phyloP scores from a whole-genome alignment of 2,329 filamentous ascomycete species.

The Furcasterigmium furcatum region DNA sequence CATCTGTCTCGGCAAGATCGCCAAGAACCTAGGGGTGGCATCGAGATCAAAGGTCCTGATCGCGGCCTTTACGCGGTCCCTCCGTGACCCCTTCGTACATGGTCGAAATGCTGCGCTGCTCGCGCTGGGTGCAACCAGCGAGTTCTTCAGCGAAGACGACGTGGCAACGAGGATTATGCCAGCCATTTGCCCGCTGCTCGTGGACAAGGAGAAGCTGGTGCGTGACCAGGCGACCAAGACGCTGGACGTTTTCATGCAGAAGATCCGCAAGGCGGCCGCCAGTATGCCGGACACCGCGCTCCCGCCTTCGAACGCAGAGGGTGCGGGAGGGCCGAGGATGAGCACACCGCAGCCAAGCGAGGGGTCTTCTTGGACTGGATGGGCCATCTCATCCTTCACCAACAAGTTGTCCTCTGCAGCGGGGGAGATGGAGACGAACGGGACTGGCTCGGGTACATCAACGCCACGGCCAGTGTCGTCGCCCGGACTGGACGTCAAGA shows the following conservation, averaged over 20 bases:
- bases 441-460: conserved; percentile 38
- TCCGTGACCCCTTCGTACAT: conserved; percentile 92
- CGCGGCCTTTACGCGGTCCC: conserved; percentile 84
- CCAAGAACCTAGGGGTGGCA: conserved; percentile 76
- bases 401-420: conserved; percentile 84
- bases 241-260: conserved; percentile 79
- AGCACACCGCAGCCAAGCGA: conserved; percentile 65
- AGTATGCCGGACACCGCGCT: conserved; percentile 78
- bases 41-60: conserved; percentile 87
- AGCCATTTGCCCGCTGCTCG: conserved; percentile 74
- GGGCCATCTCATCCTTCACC: conserved; percentile 98
- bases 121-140: conserved; percentile 79
- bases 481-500: conserved; percentile 33
- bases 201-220: conserved; percentile 95
- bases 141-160: conserved; percentile 87
- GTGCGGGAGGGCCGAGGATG: conserved; percentile 65
- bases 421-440: conserved; percentile 74
- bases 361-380: conserved; percentile 79
- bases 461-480: conserved; percentile 37
- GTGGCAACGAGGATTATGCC: conserved; percentile 82
- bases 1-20: conserved; percentile 95
- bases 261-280: conserved; percentile 74
- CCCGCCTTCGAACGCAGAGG: conserved; percentile 57
- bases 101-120: conserved; percentile 86
- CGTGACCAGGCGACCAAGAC: conserved; percentile 90